Conservation (phyloP, 352 stramenopile species). For the Ophiocytium majus region DNA sequence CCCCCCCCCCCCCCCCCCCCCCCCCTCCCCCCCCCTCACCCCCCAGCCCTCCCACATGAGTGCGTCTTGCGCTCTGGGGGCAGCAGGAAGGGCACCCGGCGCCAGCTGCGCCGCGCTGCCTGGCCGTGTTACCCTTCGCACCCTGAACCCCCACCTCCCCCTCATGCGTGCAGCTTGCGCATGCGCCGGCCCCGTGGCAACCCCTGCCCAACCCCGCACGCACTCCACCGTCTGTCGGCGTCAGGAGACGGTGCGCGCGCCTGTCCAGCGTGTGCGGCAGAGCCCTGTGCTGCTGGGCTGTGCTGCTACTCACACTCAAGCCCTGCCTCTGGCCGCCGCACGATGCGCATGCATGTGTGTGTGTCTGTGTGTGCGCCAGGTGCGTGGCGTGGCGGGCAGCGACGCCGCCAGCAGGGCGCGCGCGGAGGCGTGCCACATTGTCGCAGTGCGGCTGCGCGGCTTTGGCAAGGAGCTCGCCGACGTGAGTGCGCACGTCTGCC, state of each 20-base stretch:
- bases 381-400: not conserved
- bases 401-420: not conserved
- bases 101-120: not conserved
- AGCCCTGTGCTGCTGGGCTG: not conserved
- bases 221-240: not conserved
- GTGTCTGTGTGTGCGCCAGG: not conserved
- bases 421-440: not conserved
- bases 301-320: not conserved
- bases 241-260: not conserved
- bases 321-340: not conserved
- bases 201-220: too few species aligned
- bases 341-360: too few species aligned
- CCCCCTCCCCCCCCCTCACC: too few species aligned
- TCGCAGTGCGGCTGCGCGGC: constrained; percentile 6
- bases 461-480: constrained; percentile 24
- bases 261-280: not conserved
- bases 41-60: too few species aligned
- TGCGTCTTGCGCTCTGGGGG: too few species aligned
- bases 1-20: too few species aligned
- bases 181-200: too few species aligned
- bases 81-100: too few species aligned
- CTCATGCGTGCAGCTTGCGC: too few species aligned
- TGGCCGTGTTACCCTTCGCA: not conserved
- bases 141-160: not conserved
- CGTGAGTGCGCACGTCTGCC: too few species aligned